Base-by-base conservation (phyloP, 1,284 basidiomycete genomes). In the Pholiota adiposa region DNA sequence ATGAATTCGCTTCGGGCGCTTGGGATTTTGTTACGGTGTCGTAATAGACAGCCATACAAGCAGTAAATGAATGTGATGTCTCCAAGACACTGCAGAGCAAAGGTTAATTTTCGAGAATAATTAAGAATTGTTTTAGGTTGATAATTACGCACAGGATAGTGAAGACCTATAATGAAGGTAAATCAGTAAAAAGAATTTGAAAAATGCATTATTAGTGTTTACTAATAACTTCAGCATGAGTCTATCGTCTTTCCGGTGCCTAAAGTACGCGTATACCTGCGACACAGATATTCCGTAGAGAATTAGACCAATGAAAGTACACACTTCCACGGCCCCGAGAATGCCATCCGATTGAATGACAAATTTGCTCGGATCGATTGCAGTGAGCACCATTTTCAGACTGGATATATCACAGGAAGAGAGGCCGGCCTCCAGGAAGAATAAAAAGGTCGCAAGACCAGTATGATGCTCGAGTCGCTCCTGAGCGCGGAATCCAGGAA, bases 11-110 rank as follows among this genome's bases (percentile, higher is more conserved):
- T 23, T 60, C 54, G 4, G 62, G 55, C 1, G 33, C 40, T 31
- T 50, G 31, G 46, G 43, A 63, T 51, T 51, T 34, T 23, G 56
- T 63, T 19, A 63, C 53, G 21, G 62, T 63, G 33, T 63, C 59
- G 12, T 63, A 58, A 34, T 63, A 63, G 41, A 63, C 58, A 0
- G 49, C 49, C 31, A 56, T 55, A 3, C 52, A 52, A 21, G 59
- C 54, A 3, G 62, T 63, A 34, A 61, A 59, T 4, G 62, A 61
- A 27, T 63, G 62, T 11, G 51, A 54, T 4, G 59, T 56, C 33
- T 63, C 62, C 19, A 63, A 41, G 50, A 31, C 54, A 4, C 2
- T 4, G 31, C 16, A 3, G 7, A 25, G 14, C 8, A n/a, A 2
- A 14, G 43, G 11, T 25, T 2, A 23, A n/a, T n/a, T n/a, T n/a